Evolutionary conservation across 2,329 filamentous ascomycete species (phyloP).

Genomic region (Clarireedia paspali): DNA sequence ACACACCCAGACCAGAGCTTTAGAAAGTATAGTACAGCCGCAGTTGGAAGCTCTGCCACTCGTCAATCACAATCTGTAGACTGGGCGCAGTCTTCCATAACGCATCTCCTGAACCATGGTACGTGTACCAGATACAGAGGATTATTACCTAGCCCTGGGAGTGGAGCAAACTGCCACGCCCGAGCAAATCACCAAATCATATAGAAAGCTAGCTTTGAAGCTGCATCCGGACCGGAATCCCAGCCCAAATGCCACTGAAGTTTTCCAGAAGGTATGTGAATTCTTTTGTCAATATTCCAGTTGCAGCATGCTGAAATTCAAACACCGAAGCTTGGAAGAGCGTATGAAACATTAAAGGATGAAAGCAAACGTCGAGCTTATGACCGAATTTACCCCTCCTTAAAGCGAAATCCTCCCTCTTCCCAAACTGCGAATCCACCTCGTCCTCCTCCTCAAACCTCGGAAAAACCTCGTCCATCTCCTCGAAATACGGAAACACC

Average conservation of each 20-base stretch:
- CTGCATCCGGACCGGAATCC: constrained; percentile 32
- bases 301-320: not conserved
- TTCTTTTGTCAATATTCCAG: not conserved
- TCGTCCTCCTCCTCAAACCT: not conserved
- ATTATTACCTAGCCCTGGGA: constrained; percentile 30
- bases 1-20: too few species aligned
- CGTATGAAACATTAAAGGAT: constrained; percentile 33
- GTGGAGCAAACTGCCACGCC: constrained; percentile 25
- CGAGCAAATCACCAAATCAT: constrained; percentile 27
- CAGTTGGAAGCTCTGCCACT: too few species aligned
- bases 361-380: constrained; percentile 27
- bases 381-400: constrained; percentile 25
- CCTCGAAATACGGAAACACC: not conserved
- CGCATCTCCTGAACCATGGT: constrained; percentile 20
- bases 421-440: not conserved
- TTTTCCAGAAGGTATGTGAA: constrained; percentile 30
- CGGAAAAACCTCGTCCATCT: not conserved
- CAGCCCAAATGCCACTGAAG: constrained; percentile 27
- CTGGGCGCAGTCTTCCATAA: too few species aligned
- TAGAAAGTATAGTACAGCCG: too few species aligned
- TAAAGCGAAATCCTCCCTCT: not conserved
- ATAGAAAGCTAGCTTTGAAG: constrained; percentile 29
- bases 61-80: too few species aligned
- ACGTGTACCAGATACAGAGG: constrained; percentile 24
- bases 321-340: constrained; percentile 25